Conservation (phyloP, 2,329 filamentous ascomycete species). For the Xylariaceae sp. region DNA sequence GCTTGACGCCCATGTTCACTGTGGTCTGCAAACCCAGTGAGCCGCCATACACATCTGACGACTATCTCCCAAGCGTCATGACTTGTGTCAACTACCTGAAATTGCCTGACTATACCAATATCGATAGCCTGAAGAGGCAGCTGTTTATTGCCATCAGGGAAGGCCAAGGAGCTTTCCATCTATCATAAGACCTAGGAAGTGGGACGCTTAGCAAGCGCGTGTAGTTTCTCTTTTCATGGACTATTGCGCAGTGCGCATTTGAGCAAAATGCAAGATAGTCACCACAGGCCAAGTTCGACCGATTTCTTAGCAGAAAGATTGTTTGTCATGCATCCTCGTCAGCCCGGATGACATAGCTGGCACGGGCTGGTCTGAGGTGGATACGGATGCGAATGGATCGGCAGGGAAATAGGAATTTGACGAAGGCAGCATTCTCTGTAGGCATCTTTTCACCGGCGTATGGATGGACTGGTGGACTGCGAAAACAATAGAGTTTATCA, state of each 20-base stretch:
- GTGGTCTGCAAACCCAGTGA: slow-evolving; percentile 99
- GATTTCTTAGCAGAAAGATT: too few species aligned
- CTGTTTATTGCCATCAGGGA: slow-evolving; percentile 85
- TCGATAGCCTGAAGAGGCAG: slow-evolving; percentile 73
- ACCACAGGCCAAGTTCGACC: too few species aligned
- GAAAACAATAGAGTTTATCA: slow-evolving; percentile 18
- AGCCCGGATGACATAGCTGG: too few species aligned
- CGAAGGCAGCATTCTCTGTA: too few species aligned
- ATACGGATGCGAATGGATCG: slow-evolving; percentile 8
- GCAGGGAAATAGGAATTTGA: slow-evolving; percentile 5
- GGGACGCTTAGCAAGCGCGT: slow-evolving; percentile 4
- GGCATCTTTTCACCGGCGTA: slow-evolving; percentile 16
- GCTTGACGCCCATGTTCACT: slow-evolving; percentile 95
- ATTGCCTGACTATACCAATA: slow-evolving; percentile 83
- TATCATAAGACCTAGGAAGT: slow-evolving; percentile 58
- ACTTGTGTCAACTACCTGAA: slow-evolving; percentile 99
- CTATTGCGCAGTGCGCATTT: too few species aligned
- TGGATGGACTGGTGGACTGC: slow-evolving; percentile 9
- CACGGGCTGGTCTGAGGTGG: too few species aligned
- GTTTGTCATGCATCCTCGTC: too few species aligned
- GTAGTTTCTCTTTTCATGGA: slow-evolving; percentile 11
- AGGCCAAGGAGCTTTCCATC: slow-evolving; percentile 95
- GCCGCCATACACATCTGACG: slow-evolving; percentile 85
- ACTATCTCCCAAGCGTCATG: slow-evolving; percentile 99
- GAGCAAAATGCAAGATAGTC: too few species aligned